Evolutionary conservation across 2,329 filamentous ascomycete genomes (phyloP).

Genomic region (Corniculantispora saksenae): DNA sequence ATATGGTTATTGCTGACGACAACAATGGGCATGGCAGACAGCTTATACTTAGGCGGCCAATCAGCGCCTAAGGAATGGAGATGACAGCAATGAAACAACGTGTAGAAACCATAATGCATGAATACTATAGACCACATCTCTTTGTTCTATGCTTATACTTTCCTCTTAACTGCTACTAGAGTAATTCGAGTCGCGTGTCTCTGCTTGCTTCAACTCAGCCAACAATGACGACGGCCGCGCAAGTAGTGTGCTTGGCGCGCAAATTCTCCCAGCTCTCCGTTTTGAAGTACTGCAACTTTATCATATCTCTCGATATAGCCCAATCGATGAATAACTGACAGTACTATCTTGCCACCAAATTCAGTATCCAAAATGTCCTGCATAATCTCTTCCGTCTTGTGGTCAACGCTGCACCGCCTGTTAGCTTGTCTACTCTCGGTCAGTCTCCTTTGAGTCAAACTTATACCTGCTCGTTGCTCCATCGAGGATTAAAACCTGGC

Average conservation of each 20-base stretch:
- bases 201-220: slow-evolving; percentile 6
- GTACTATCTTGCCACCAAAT: slow-evolving; percentile 51
- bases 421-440: not conserved
- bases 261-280: slow-evolving; percentile 10
- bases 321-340: slow-evolving; percentile 43
- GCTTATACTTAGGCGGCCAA: no score
- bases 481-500: slow-evolving; percentile 40
- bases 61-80: no score
- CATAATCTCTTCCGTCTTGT: slow-evolving; percentile 35
- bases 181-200: not conserved
- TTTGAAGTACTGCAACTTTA: slow-evolving; percentile 64
- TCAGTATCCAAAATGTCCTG: slow-evolving; percentile 33
- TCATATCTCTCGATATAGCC: slow-evolving; percentile 53
- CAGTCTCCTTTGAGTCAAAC: not conserved
- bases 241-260: not conserved
- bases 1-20: no score
- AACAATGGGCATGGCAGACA: no score
- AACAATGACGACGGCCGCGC: slow-evolving; percentile 3
- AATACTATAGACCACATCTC: no score
- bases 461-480: slow-evolving; percentile 37
- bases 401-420: slow-evolving; percentile 31
- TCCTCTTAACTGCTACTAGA: not conserved
- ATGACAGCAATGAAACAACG: no score
- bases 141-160: not conserved
- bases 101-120: no score